A percentile compares a stretch with the other conserved stretches of the same genome.
Evolutionary conservation across 495 filamentous ascomycete species (phyloP).

Genomic region (Rusavskia elegans): DNA sequence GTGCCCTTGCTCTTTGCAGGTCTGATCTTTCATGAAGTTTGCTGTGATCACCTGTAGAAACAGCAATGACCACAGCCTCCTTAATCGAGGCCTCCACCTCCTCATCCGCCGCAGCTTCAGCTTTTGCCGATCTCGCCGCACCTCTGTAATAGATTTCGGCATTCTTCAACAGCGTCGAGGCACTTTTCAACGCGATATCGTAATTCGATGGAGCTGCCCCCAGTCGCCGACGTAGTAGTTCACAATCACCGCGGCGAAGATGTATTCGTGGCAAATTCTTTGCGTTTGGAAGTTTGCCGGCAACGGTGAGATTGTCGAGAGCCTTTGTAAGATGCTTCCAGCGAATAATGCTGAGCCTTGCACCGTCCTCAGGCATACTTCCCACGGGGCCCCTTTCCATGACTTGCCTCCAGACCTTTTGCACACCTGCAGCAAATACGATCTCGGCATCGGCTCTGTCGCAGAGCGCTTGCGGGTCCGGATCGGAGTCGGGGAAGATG

Average conservation of each 20-base stretch:
- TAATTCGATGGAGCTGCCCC: conserved; percentile 31
- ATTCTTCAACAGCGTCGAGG: conserved; percentile 37
- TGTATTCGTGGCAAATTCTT: conserved; percentile 44
- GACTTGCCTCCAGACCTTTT: conserved; percentile 13
- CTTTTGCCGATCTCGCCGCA: conserved; percentile 31
- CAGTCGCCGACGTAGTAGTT: conserved; percentile 40
- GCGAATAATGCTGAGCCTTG: conserved; percentile 16
- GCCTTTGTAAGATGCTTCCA: conserved; percentile 35
- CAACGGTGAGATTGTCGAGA: conserved; percentile 32
- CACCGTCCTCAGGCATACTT: conserved; percentile 9
- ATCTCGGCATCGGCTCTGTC: conserved; percentile 42
- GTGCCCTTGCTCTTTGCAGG: conserved; percentile 16
- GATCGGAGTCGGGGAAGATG: conserved; percentile 23
- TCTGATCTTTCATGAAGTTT: conserved; percentile 25
- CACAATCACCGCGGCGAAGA: conserved; percentile 43
- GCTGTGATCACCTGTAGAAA: conserved; percentile 25
- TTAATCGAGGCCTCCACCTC: conserved; percentile 26
- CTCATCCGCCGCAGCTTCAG: conserved; percentile 26
- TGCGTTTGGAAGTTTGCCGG: conserved; percentile 32
- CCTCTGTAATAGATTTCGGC: conserved; percentile 50
- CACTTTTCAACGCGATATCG: conserved; percentile 29
- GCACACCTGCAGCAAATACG: conserved; percentile 26
- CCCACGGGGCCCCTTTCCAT: conserved; percentile 1
- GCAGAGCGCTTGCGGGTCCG: conserved; percentile 34
- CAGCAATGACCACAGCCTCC: conserved; percentile 26